Base-by-base conservation (phyloP, 768 basidiomycete species). In the Clathrus columnatus region DNA sequence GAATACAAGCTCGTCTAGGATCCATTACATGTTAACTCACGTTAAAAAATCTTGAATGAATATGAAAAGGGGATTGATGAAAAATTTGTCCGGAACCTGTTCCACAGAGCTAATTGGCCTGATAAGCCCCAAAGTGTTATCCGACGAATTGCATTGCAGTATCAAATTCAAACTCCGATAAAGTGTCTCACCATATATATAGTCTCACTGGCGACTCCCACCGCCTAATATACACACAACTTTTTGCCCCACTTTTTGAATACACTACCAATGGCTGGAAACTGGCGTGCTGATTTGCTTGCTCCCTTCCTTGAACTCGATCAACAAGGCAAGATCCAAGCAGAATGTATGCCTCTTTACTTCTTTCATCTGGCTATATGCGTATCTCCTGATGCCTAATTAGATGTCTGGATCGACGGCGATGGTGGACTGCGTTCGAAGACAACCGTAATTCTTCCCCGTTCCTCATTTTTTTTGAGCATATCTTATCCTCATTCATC, bases 381-480 rank as follows among this genome's bases (percentile, higher is more conserved):
- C 30, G 20, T 48, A 47, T 51, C 18, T 54, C 61, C 59, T 63
- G 60, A 52, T 57, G 60, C 57, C 59, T 61, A 61, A 53, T 42
- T 69, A 97, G 93, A 98, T 71, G 87, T 97, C 73, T 98, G 95
- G 95, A 85, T 97, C 69, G 95, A 98, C 68, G 94, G 94, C 59
- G 87, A 97, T 68, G 79, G 81, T 61, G 95, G 90, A 61, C 82
- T 96, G 61, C 91, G 96, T 69, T 95, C 85, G 64, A 99, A 99
- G 81, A 98, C 94, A 61, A 96, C 87, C 28, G 91, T 91, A 59
- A 46, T 84, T 73, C 30, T 57, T 27, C 50, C 20, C 14, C 53
- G 16, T 17, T 58, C 20, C 27, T 41, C 27, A n/a, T 16, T 32
- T 24, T 30, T 18, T 27, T 42, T 47, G 14, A 16, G 21, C 17